Conservation (phyloP, 2,329 filamentous ascomycete species). For the Mariannaea sp. region DNA sequence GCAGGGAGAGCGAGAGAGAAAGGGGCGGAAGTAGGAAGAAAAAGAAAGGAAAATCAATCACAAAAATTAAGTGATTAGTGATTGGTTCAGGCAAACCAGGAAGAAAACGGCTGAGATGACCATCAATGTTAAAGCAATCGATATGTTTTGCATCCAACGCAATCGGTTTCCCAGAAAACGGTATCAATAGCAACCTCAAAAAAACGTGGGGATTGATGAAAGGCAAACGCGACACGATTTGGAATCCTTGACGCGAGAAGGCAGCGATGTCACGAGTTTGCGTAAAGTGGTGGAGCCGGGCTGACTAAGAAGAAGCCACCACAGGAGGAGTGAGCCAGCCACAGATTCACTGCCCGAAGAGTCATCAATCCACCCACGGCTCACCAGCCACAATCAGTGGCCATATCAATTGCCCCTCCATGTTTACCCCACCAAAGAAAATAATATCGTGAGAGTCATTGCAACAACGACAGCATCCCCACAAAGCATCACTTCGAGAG, state of each 20-base stretch:
- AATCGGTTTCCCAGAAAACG: slow-evolving; percentile 15
- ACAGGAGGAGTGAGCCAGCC: neutral
- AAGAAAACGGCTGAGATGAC: neutral
- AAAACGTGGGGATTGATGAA: slow-evolving; percentile 5
- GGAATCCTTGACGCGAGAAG: slow-evolving; percentile 40
- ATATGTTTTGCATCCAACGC: slow-evolving; percentile 3
- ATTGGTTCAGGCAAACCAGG: neutral
- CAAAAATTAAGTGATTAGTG: neutral
- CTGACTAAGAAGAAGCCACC: slow-evolving; percentile 8
- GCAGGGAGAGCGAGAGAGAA: slow-evolving; percentile 14
- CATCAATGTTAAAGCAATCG: neutral
- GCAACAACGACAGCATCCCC: slow-evolving; percentile 12
- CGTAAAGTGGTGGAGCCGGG: slow-evolving; percentile 12
- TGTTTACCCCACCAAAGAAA: slow-evolving; percentile 3
- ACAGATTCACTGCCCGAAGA: slow-evolving; percentile 6
- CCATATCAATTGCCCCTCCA: slow-evolving; percentile 30
- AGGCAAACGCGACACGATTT: slow-evolving; percentile 11
- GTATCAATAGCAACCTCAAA: slow-evolving; percentile 6
- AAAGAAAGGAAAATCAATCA: slow-evolving; percentile 12
- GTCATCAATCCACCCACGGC: slow-evolving; percentile 19
- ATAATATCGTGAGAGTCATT: slow-evolving; percentile 26
- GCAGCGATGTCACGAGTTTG: slow-evolving; percentile 43
- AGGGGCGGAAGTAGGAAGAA: neutral
- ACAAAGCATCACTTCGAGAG: slow-evolving; percentile 20
- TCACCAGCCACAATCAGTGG: slow-evolving; percentile 12